Evolutionary conservation across 768 basidiomycete genomes (phyloP), one percentile per base, ranked within the genome.

Genomic region (Phanerodontia chrysosporium): DNA sequence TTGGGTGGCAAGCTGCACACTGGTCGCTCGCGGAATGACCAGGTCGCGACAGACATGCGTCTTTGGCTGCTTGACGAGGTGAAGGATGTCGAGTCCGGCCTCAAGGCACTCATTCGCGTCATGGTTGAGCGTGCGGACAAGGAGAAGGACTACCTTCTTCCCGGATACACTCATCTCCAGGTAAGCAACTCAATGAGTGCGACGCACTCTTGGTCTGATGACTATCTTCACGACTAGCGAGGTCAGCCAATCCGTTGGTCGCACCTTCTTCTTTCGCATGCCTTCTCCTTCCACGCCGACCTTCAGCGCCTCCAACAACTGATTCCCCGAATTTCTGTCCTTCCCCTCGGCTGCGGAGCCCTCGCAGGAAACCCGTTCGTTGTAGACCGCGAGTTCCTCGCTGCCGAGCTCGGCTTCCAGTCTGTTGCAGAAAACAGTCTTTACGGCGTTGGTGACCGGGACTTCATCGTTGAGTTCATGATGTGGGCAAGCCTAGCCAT

Each of bases 241-340:
- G 97, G 89, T 21, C 95, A 98, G 80, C 97, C 97, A 35, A 96
- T 99, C 69, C 87, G 97, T 62, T 99, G 97, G 97, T 95, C 97
- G 0, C 97, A 99, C 74, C 83, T 97, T 55, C 80, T 99, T 46
- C 83, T 98, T 55, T 96, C 95, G 22, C 94, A 99, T 72, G 94
- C 95, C 4, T 91, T 92, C 67, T 92, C 95, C 24, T 95, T 98
- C 78, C 80, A 83, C n/a, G 81, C 83, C 51, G 97, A 99, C 74
- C 83, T 95, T 32, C 85, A 92, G 64, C 87, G 93, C 22, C 82
- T 97, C 18, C 80, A 83, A 32, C 85, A 95, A 69, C 83, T 96
- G 55, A 76, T 90, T 57, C 93, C 95, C 16, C 90, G 96, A 28
- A 84, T 98, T 64, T 96, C 96, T 0, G 87, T 95, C 36, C 85